phyloP scores from a whole-genome alignment of 2,329 filamentous ascomycete species.

The Aspergillus hortae region DNA sequence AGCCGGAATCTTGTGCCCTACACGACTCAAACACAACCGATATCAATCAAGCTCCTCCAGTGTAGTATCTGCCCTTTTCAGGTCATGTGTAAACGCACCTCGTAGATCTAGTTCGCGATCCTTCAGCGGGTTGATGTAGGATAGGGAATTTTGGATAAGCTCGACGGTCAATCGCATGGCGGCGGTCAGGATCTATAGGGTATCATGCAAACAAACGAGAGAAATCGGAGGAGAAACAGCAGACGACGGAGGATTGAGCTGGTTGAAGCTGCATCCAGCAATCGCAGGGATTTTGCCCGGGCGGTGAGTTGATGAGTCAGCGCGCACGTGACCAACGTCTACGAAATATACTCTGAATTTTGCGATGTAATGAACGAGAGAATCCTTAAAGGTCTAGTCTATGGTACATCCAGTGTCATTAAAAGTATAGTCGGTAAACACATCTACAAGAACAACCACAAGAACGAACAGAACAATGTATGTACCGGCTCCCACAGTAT shows the following conservation, averaged over 20 bases:
- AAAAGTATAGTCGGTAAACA: constrained; percentile 8
- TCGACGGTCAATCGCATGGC: constrained; percentile 93
- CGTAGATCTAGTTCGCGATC: constrained; percentile 98
- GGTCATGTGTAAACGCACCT: constrained; percentile 68
- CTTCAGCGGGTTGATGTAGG: constrained; percentile 97
- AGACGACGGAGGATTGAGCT: too few relatives aligned
- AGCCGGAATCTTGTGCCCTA: constrained; percentile 95
- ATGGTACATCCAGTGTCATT: constrained; percentile 16
- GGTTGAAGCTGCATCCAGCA: constrained; percentile 3
- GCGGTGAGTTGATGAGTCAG: constrained; percentile 11
- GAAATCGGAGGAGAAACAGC: background rate
- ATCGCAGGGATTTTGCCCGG: constrained; percentile 15
- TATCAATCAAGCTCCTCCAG: constrained; percentile 80
- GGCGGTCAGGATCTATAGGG: constrained; percentile 20
- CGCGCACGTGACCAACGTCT: background rate
- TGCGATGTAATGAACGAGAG: too few relatives aligned
- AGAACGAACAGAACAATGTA: constrained; percentile 7
- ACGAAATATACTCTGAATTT: background rate
- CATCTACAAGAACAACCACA: constrained; percentile 2
- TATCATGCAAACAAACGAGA: constrained; percentile 13
- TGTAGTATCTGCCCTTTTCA: constrained; percentile 98
- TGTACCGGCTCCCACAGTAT: constrained; percentile 3
- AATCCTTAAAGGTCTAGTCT: background rate
- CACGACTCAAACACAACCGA: constrained; percentile 52
- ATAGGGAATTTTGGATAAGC: constrained; percentile 89